A percentile compares a stretch with the other conserved stretches of the same genome.
phyloP scores from a whole-genome alignment of 148 eudicot genomes.

The Diospyros kaki region DNA sequence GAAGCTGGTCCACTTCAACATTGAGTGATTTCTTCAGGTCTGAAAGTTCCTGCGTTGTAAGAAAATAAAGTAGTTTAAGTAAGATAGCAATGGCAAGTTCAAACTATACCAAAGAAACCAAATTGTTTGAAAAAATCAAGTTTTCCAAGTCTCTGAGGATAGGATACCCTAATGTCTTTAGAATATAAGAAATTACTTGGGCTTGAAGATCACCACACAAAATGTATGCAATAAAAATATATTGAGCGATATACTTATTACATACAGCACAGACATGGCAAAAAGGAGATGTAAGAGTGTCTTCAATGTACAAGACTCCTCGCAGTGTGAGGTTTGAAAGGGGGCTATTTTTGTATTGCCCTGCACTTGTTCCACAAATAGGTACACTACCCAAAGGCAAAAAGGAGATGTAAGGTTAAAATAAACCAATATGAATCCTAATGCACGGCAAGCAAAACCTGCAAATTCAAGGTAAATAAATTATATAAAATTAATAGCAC shows the following conservation, averaged over 20 bases:
- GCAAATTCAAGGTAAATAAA: too few relatives aligned
- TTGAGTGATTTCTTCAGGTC: constrained; percentile 78
- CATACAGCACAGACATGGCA: neutral
- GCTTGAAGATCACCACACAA: neutral
- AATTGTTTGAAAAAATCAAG: neutral
- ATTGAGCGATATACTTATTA: neutral
- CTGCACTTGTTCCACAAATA: too few relatives aligned
- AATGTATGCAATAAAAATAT: too few relatives aligned
- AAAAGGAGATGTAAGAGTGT: too few relatives aligned
- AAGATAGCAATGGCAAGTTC: neutral
- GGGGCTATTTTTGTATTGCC: too few relatives aligned
- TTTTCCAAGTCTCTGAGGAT: neutral
- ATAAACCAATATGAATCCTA: too few relatives aligned
- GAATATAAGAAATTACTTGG: neutral
- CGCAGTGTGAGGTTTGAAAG: too few relatives aligned
- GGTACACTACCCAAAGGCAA: too few relatives aligned
- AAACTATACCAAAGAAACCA: neutral
- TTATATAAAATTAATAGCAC: too few relatives aligned
- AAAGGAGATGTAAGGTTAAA: too few relatives aligned
- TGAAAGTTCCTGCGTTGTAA: constrained; percentile 61
- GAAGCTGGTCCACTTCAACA: constrained; percentile 83
- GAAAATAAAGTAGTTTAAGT: neutral
- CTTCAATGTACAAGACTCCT: too few relatives aligned
- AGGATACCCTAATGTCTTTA: neutral
- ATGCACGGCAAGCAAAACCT: too few relatives aligned